Conservation (phyloP, 1,139 yeast species). For the Saccharomyces hybrid region DNA sequence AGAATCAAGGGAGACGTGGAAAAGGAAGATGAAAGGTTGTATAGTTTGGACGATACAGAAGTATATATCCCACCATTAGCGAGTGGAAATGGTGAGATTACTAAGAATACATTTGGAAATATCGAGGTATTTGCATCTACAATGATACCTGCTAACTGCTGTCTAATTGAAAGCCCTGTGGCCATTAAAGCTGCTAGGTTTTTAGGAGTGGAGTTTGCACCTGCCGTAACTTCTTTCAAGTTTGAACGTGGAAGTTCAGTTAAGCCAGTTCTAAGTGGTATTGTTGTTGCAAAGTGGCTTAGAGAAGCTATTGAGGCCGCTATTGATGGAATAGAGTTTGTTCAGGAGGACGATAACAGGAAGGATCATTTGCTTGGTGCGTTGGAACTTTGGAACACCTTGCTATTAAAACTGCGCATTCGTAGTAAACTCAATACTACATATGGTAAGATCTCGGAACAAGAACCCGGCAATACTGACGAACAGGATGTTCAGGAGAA, state of each 20-base stretch:
- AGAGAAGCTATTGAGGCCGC: slow-evolving; percentile 59
- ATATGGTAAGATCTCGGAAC: slow-evolving; percentile 45
- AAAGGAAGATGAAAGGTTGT: slow-evolving; percentile 51
- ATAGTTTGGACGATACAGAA: slow-evolving; percentile 73
- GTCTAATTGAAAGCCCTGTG: slow-evolving; percentile 46
- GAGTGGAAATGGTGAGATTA: slow-evolving; percentile 52
- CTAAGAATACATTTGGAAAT: slow-evolving; percentile 73
- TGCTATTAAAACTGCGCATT: slow-evolving; percentile 65
- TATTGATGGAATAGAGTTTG: slow-evolving; percentile 47
- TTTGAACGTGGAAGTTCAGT: slow-evolving; percentile 44
- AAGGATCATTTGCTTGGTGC: slow-evolving; percentile 45
- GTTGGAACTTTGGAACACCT: slow-evolving; percentile 62
- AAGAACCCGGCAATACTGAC: slow-evolving; percentile 1
- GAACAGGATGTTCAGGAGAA: slow-evolving; percentile 13
- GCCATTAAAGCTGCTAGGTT: slow-evolving; percentile 64
- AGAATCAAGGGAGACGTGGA: slow-evolving; percentile 32
- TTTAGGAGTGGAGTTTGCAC: slow-evolving; percentile 70
- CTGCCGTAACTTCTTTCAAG: slow-evolving; percentile 82
- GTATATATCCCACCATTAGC: slow-evolving; percentile 50
- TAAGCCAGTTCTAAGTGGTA: slow-evolving; percentile 67
- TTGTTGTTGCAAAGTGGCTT: slow-evolving; percentile 58
- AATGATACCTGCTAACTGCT: slow-evolving; percentile 81
- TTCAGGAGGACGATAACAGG: slow-evolving; percentile 40
- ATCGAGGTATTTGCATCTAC: slow-evolving; percentile 66
- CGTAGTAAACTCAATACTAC: slow-evolving; percentile 51